Evolutionary conservation across 495 filamentous ascomycete genomes (phyloP), one percentile per base, ranked within the genome.

Genomic region (Talaromyces ruber): DNA sequence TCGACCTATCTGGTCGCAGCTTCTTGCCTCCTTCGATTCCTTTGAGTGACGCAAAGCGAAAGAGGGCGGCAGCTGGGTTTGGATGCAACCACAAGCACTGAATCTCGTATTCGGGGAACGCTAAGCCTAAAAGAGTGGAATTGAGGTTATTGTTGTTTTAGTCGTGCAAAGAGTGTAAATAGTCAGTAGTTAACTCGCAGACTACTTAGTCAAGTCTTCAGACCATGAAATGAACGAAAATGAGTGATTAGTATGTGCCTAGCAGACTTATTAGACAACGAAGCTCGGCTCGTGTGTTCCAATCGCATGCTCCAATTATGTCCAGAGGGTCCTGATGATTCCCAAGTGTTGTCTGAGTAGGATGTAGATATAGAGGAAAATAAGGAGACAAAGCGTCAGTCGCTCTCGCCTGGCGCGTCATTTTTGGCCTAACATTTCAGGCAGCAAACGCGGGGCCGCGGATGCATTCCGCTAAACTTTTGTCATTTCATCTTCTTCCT

Each of bases 11-110:
- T 16, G 51, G 51, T 28, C 22, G 26, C 22, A 54, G 51, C 21
- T 54, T 54, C 51, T 54, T 54, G 51, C 51, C 51, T 28, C 51
- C 51, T 54, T 11, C 51, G 14, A 54, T 54, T 54, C 51, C 51
- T 8, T 28, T 54, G 22, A 54, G 51, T 54, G 51, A 54, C 6
- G n/a, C n/a, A 16, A 54, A 54, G 22, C 2, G 2, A 9, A 54
- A 54, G 51, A 25, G 51, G 22, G 51, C 51, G 1, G 24, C 24
- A 12, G 51, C 51, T 54, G 51, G 51, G 28, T 54, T 8, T 11
- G 51, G 51, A 54, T 54, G 51, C 51, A 54, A 26, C 14, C 51
- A 54, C 24, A 54, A 16, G 22, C 51, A 54, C 11, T 54, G 11
- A 26, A 0, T 4, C 25, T 26, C 51, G 28, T n/a, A 8, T 28